Percentiles rank a stretch among this genome's conserved stretches.
Conservation (phyloP, 2,329 filamentous ascomycete genomes). For the Graphiopsis chlorocephala region DNA sequence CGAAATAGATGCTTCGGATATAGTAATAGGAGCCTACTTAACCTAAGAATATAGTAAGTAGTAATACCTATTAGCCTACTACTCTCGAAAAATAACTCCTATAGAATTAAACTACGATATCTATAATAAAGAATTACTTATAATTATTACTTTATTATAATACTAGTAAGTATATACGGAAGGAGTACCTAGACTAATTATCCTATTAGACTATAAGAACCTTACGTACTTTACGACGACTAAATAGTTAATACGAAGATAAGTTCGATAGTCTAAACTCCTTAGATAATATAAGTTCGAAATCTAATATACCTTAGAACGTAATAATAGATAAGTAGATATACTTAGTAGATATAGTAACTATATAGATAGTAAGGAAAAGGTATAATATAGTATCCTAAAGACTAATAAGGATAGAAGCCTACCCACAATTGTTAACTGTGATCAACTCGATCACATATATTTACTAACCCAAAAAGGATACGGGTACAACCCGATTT, state of each 20-base stretch:
- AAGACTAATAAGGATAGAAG: neutral
- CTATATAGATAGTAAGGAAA: neutral
- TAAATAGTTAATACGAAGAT: neutral
- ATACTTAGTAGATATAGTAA: neutral
- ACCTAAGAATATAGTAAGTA: constrained; percentile 14
- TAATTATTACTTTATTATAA: constrained; percentile 16
- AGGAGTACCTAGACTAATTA: neutral
- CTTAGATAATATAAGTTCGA: neutral
- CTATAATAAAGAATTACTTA: constrained; percentile 26
- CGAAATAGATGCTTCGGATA: constrained; percentile 16
- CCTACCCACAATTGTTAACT: too few species aligned
- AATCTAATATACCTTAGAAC: neutral
- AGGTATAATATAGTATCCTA: neutral
- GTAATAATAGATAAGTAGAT: neutral
- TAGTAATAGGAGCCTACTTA: constrained; percentile 16
- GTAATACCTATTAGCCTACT: constrained; percentile 20
- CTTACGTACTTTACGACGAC: neutral
- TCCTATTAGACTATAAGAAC: neutral
- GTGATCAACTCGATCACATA: too few species aligned
- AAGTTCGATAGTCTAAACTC: neutral
- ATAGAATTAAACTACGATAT: constrained; percentile 21
- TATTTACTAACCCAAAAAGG: too few species aligned
- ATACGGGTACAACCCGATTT: too few species aligned
- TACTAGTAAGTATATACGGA: neutral
- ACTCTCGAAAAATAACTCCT: constrained; percentile 19